A percentile compares a stretch with the other conserved stretches of the same genome.
phyloP scores from a whole-genome alignment of 768 basidiomycete species.

The Kwoniella bestiolae region DNA sequence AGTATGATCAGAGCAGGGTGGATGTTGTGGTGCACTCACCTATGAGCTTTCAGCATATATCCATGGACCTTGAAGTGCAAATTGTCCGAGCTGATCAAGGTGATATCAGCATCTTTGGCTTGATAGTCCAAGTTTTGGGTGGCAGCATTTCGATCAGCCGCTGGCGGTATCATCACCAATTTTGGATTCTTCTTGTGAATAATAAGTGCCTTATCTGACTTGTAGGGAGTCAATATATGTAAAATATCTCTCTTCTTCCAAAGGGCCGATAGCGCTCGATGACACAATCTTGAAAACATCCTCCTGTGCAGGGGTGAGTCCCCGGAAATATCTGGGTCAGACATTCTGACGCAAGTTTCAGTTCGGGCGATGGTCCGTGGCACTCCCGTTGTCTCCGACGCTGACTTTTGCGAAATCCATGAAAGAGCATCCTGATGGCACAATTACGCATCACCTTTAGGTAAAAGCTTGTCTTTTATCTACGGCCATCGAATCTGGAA shows the following conservation, averaged over 20 bases:
- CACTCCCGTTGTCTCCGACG: neutral
- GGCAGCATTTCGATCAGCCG: neutral
- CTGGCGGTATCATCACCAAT: neutral
- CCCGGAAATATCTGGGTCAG: neutral
- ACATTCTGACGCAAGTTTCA: neutral
- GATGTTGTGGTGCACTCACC: neutral
- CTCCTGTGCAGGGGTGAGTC: too few species aligned
- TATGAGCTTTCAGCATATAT: slow-evolving; percentile 13
- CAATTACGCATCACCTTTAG: too few species aligned
- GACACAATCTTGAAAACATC: too few species aligned
- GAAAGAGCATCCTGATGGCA: too few species aligned
- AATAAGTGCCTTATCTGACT: too few species aligned
- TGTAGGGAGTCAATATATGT: too few species aligned
- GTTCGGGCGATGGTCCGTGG: neutral
- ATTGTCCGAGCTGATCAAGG: slow-evolving; percentile 8
- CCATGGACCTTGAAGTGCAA: slow-evolving; percentile 12
- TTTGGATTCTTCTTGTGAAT: too few species aligned
- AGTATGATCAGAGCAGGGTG: neutral
- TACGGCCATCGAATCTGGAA: slow-evolving; percentile 5
- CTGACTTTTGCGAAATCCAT: too few species aligned
- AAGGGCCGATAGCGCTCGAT: too few species aligned
- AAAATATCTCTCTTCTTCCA: too few species aligned
- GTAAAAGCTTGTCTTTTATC: neutral
- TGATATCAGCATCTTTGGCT: slow-evolving; percentile 10
- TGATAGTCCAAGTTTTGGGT: neutral